Percentiles rank a stretch among this genome's conserved stretches.
Conservation (phyloP, 805 yeast genomes). For the Saturnispora serradocipensis region DNA sequence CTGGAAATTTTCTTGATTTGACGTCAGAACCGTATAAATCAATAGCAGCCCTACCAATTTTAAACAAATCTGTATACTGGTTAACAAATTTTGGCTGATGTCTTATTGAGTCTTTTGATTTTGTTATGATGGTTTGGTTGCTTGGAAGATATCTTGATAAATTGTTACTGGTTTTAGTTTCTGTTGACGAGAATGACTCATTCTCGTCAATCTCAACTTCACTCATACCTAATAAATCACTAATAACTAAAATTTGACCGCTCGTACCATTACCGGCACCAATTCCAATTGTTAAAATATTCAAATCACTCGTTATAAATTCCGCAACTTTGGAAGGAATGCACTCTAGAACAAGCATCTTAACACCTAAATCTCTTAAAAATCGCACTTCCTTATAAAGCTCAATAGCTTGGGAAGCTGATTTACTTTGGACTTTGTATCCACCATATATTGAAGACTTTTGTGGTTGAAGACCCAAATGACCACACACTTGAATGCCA, state of each 20-base stretch:
- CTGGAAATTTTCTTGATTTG: conserved; percentile 47
- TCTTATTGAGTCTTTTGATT: neutral
- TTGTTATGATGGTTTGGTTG: neutral
- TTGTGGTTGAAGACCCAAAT: conserved; percentile 90
- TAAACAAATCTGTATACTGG: conserved; percentile 46
- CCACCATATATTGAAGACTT: conserved; percentile 74
- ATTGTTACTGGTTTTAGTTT: neutral
- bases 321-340: conserved; percentile 68
- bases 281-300: conserved; percentile 85
- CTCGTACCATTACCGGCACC: conserved; percentile 84
- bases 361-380: conserved; percentile 69
- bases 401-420: conserved; percentile 42
- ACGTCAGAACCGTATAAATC: conserved; percentile 53
- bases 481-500: conserved; percentile 89
- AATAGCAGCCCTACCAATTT: conserved; percentile 42
- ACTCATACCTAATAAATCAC: conserved; percentile 74
- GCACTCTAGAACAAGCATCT: conserved; percentile 72
- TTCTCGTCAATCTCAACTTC: conserved; percentile 35
- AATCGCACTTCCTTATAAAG: conserved; percentile 60
- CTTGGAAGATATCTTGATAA: conserved; percentile 2
- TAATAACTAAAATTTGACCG: conserved; percentile 86
- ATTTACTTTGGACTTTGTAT: conserved; percentile 74
- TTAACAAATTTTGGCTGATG: conserved; percentile 55
- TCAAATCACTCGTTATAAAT: conserved; percentile 48
- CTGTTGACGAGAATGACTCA: conserved; percentile 16